Evolutionary conservation across 148 eudicot genomes (phyloP).

Genomic region (Arctostaphylos glauca): DNA sequence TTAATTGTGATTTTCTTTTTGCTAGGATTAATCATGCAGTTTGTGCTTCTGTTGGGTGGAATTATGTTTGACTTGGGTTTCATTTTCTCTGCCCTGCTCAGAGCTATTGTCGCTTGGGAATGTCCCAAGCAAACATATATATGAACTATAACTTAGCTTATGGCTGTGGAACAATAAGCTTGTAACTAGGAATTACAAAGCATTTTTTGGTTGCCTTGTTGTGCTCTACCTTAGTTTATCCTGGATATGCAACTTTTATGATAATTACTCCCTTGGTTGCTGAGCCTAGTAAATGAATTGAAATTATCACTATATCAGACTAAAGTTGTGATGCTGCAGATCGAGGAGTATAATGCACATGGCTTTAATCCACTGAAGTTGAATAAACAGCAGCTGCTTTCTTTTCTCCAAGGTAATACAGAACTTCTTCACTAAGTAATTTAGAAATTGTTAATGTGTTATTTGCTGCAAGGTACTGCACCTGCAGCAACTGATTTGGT

Average conservation of each 20-base stretch:
- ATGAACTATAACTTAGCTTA: not conserved
- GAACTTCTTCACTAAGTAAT: not conserved
- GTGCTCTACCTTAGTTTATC: not conserved
- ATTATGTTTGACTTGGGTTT: not conserved
- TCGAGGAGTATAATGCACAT: slow-evolving; percentile 43
- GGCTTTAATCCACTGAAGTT: slow-evolving; percentile 43
- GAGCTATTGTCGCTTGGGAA: not conserved
- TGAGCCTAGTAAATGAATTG: not conserved
- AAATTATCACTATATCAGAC: not conserved
- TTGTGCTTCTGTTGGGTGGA: slow-evolving; percentile 1
- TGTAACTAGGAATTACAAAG: not conserved
- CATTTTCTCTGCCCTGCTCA: slow-evolving; percentile 1
- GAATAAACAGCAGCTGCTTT: slow-evolving; percentile 52
- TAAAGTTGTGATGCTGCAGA: slow-evolving; percentile 41
- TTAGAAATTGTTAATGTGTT: not conserved
- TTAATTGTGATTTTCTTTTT: not conserved
- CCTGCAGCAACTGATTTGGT: not conserved
- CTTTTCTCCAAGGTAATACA: slow-evolving; percentile 58
- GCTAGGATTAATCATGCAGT: not conserved
- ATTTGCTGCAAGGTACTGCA: not conserved
- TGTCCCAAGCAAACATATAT: not conserved
- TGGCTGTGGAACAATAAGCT: slow-evolving; percentile 1
- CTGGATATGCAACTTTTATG: not conserved
- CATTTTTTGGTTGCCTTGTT: not conserved
- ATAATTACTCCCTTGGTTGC: not conserved